Conservation (phyloP, 768 basidiomycete species). For the Lyophyllum semitale region DNA sequence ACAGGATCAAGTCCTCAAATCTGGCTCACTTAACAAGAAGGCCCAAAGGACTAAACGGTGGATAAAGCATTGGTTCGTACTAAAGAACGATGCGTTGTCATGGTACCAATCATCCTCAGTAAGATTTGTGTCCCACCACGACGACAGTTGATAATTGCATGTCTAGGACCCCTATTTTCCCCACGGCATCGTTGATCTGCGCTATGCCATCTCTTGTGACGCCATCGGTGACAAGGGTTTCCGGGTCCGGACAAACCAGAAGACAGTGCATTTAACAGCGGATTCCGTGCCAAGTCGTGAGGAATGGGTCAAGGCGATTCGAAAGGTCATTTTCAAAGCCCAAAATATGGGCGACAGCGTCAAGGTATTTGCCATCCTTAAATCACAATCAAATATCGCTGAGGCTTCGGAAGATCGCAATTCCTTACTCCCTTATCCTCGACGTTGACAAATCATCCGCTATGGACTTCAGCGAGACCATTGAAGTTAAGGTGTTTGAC, state of each 20-base stretch:
- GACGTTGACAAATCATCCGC: slow-evolving; percentile 88
- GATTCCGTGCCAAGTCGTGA: slow-evolving; percentile 84
- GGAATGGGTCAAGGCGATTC: slow-evolving; percentile 95
- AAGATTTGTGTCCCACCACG: slow-evolving; percentile 17
- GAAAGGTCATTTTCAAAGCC: slow-evolving; percentile 92
- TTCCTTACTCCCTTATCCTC: slow-evolving; percentile 87
- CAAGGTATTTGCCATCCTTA: slow-evolving; percentile 54
- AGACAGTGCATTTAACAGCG: slow-evolving; percentile 67
- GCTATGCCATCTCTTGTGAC: slow-evolving; percentile 91
- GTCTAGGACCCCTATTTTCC: slow-evolving; percentile 95
- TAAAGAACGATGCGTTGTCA: slow-evolving; percentile 93
- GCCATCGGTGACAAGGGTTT: slow-evolving; percentile 76
- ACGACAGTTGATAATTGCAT: background rate
- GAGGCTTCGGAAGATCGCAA: slow-evolving; percentile 64
- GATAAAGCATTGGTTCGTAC: slow-evolving; percentile 94
- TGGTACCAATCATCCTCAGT: slow-evolving; percentile 97
- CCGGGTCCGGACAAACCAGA: slow-evolving; percentile 82
- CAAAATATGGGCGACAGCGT: slow-evolving; percentile 97
- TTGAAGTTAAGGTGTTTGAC: slow-evolving; percentile 91
- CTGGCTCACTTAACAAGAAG: slow-evolving; percentile 86
- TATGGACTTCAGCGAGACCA: slow-evolving; percentile 95
- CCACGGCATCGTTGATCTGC: slow-evolving; percentile 92
- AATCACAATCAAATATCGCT: background rate
- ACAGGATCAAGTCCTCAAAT: slow-evolving; percentile 91
- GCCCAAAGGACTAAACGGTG: slow-evolving; percentile 87